Base-by-base conservation (phyloP, 352 stramenopile genomes). In the Globisporangium rhizosaccharum region DNA sequence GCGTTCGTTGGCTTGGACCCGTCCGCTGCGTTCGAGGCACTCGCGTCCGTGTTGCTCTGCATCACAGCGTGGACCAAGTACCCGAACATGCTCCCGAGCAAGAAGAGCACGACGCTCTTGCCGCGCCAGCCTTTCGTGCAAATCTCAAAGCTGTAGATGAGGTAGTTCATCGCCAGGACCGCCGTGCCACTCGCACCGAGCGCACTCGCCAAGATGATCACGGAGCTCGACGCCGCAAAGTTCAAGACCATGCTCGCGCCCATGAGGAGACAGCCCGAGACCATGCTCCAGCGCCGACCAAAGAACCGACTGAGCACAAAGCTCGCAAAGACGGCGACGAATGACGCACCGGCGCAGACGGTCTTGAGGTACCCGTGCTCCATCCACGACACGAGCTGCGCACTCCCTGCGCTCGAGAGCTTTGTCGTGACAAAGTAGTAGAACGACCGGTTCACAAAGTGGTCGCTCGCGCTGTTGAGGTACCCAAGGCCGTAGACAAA, bases 81-180 rank as follows among this genome's bases (percentile, higher is more conserved):
- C 14, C 85, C 85, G 20, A 90, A 62, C 63, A 85, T 80, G 3
- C 68, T 84, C 10, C 85, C 85, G 42, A 95, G 72, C 30, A 92
- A 61, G 61, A 93, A 95, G 36, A 93, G 79, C 9, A 79, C 87
- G 6, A 92, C 69, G 44, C 81, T 87, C 68, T 95, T 95, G 47
- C 85, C 84, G n/a, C 79, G 83, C 83, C 84, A 93, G 26, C 84
- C 85, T 59, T 89, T 89, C 17, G 84, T 93, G 54, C 80, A 95
- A 28, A 95, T 95, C 59, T 95, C 85, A 44, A 74, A 93, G 57
- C 83, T 92, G 66, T 85, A 93, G 23, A 93, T 61, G 51, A 89
- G 54, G 25, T 88, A 87, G 59, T 88, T 90, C 68, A 90, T 88
- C 23, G 73, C 62, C 51, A 92, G 20, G 39, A 94, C 91, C 2